A percentile compares a stretch with the other conserved stretches of the same genome.
Evolutionary conservation across 208 protist species (phyloP).

Genomic region (Acanthamoeba triangularis): DNA sequence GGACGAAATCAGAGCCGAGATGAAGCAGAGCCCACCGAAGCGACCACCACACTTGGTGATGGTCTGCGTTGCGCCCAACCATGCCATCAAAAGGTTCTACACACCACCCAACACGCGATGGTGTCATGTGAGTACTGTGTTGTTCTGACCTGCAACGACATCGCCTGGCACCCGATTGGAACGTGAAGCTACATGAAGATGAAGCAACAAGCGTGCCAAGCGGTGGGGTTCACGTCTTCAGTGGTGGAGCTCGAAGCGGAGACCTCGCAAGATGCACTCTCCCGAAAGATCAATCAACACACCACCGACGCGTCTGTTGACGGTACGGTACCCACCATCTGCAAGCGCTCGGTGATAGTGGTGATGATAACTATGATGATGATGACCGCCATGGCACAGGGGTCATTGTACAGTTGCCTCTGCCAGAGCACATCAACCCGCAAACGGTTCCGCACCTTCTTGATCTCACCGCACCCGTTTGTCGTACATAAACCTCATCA

Average conservation of each 20-base stretch:
- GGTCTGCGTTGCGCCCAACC: slow-evolving; percentile 49
- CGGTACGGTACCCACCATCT: slow-evolving; percentile 78
- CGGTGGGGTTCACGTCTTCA: slow-evolving; percentile 80
- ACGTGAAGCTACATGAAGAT: slow-evolving; percentile 96
- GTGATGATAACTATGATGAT: slow-evolving; percentile 77
- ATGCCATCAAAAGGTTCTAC: slow-evolving; percentile 19
- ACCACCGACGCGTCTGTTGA: slow-evolving; percentile 91
- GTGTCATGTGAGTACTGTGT: neutral
- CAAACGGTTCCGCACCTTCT: neutral
- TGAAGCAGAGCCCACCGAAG: neutral
- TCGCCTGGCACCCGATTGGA: neutral
- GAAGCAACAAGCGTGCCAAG: slow-evolving; percentile 90
- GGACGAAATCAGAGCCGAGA: neutral
- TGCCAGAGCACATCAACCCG: slow-evolving; percentile 97
- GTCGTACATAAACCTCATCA: no score
- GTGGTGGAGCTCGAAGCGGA: slow-evolving; percentile 75
- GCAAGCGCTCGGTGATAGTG: neutral
- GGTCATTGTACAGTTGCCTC: slow-evolving; percentile 98
- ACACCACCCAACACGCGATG: neutral
- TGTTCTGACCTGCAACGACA: neutral
- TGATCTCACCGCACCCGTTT: no score
- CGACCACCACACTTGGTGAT: slow-evolving; percentile 59
- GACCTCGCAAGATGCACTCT: slow-evolving; percentile 74
- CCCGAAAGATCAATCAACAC: slow-evolving; percentile 82
- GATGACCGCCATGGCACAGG: slow-evolving; percentile 88